These are phyloP conservation scores for Monosporozyma aquatica DNA, from an alignment of 805 yeast species.

Conservation along the genomic window DNA sequence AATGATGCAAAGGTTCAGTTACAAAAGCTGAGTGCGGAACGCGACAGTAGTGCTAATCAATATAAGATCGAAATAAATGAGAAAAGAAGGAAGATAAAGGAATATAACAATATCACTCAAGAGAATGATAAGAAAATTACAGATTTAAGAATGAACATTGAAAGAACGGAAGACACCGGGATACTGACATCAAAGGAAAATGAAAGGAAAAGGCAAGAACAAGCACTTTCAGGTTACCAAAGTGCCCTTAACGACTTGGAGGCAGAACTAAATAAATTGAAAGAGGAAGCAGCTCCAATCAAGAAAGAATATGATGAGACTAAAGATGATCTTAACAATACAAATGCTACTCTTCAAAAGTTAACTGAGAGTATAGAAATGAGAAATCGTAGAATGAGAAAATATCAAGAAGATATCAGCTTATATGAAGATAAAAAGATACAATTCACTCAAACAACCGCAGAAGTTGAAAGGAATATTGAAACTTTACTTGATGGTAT, in stretches of 20 bases:
- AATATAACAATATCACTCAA: slow-evolving; percentile 21
- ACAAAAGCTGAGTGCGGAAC: slow-evolving; percentile 20
- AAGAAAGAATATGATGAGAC: slow-evolving; percentile 14
- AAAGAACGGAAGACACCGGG: slow-evolving; percentile 26
- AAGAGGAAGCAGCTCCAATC: slow-evolving; percentile 14
- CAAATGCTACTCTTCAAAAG: slow-evolving; percentile 11
- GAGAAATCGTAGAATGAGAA: slow-evolving; percentile 15
- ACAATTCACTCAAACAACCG: slow-evolving; percentile 11
- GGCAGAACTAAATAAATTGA: slow-evolving; percentile 15
- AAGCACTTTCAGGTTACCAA: slow-evolving; percentile 20
- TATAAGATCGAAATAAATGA: slow-evolving; percentile 6
- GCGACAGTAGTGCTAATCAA: slow-evolving; percentile 6
- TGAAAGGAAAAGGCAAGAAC: slow-evolving; percentile 20
- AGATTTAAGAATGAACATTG: slow-evolving; percentile 17
- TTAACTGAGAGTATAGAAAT: slow-evolving; percentile 13
- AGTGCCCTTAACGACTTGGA: slow-evolving; percentile 22
- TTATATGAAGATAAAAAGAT: slow-evolving; percentile 17
- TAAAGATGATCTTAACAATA: slow-evolving; percentile 5
- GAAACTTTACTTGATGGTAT: slow-evolving; percentile 25
- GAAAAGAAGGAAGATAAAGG: slow-evolving; percentile 26
- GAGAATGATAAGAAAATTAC: slow-evolving; percentile 24
- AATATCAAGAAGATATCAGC: slow-evolving; percentile 20
- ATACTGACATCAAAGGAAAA: slow-evolving; percentile 15
- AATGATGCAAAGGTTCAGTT: slow-evolving; percentile 16
- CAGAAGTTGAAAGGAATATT: slow-evolving; percentile 17